Conservation (phyloP, 2,329 filamentous ascomycete species). For the Domatiomyces globalis region DNA sequence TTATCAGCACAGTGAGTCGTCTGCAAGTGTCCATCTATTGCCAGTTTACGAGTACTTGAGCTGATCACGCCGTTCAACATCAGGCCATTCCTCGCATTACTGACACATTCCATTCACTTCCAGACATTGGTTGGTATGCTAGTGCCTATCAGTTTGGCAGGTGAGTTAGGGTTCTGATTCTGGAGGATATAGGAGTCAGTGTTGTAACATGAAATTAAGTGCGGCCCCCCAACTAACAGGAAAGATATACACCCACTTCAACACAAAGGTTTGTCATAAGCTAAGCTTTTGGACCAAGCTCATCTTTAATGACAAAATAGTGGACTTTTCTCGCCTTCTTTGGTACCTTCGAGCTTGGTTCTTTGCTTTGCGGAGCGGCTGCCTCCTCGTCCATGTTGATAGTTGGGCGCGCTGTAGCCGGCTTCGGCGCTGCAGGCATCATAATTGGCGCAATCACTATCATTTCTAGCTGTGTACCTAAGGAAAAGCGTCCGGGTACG, state of each 20-base stretch:
- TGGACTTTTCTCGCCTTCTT: constrained; percentile 23
- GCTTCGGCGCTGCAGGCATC: constrained; percentile 25
- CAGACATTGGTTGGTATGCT: constrained; percentile 25
- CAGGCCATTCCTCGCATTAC: constrained; percentile 26
- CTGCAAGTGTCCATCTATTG: too few relatives aligned
- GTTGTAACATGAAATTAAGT: constrained; percentile 18
- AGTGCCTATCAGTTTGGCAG: constrained; percentile 18
- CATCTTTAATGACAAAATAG: too few relatives aligned
- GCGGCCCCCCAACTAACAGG: too few relatives aligned
- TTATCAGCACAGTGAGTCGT: too few relatives aligned
- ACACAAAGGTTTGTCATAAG: constrained; percentile 16
- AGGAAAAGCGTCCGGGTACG: too few relatives aligned
- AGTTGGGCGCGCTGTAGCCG: constrained; percentile 27
- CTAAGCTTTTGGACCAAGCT: background rate
- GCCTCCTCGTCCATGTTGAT: constrained; percentile 24
- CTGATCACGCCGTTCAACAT: constrained; percentile 18
- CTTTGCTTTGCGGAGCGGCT: constrained; percentile 28
- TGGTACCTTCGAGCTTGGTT: constrained; percentile 31
- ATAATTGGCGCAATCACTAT: constrained; percentile 30
- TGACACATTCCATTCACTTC: constrained; percentile 22
- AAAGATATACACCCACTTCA: constrained; percentile 18
- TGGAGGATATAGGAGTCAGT: too few relatives aligned
- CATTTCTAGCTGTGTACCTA: too few relatives aligned
- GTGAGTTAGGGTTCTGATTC: too few relatives aligned
- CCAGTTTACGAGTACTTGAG: too few relatives aligned